These are phyloP conservation scores for Aschersonia sp. DNA, from an alignment of 2,329 filamentous ascomycete genomes.

Conservation along the genomic window DNA sequence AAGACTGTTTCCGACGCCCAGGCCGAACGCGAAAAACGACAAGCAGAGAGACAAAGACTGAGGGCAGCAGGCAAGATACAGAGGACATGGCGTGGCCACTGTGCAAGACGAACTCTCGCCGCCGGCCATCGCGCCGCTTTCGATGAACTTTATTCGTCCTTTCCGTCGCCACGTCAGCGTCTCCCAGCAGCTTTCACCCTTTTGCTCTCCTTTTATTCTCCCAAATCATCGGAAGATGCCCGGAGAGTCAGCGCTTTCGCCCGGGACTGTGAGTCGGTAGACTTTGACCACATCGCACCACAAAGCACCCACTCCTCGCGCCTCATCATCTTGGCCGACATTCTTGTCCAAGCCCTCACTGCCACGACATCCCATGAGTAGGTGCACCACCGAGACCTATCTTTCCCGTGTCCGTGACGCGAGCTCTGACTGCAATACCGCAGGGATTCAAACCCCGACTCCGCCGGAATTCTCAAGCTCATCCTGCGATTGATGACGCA, in stretches of 20 bases:
- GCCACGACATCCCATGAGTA: constrained; percentile 10
- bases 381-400: constrained; percentile 1
- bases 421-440: background rate
- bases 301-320: constrained; percentile 14
- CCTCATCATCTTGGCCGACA: constrained; percentile 18
- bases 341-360: constrained; percentile 21
- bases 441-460: background rate
- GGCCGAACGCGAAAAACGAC: constrained; percentile 66
- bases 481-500: constrained; percentile 14
- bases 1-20: constrained; percentile 75
- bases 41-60: constrained; percentile 64
- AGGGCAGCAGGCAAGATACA: constrained; percentile 65
- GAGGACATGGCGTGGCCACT: constrained; percentile 68
- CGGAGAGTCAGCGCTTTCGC: constrained; percentile 30
- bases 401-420: background rate
- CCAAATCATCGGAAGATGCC: constrained; percentile 28
- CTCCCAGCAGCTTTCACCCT: constrained; percentile 28
- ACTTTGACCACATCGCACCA: constrained; percentile 20
- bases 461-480: constrained; percentile 19
- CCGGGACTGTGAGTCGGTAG: constrained; percentile 23
- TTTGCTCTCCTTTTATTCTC: constrained; percentile 34
- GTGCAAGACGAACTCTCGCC: constrained; percentile 42
- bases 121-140: constrained; percentile 44
- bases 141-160: constrained; percentile 40
- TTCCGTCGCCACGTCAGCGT: constrained; percentile 17